Evolutionary conservation across 2,329 filamentous ascomycete species (phyloP), one percentile per base, ranked within the genome.

Genomic region (Alternaria alternata): DNA sequence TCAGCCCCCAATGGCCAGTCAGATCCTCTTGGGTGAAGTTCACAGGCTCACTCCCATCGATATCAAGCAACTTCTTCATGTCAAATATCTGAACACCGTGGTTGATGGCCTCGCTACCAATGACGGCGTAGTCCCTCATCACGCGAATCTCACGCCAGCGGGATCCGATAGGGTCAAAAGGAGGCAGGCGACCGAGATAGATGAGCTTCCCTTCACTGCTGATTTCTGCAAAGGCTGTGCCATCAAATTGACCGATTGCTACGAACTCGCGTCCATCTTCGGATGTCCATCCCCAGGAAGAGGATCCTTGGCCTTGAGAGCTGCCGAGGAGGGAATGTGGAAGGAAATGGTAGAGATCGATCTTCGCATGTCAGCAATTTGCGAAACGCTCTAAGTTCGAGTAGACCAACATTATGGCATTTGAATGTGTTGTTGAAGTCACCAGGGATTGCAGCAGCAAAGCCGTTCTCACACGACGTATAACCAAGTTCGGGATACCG

Each of bases 61-160:
- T 57, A 12, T 67, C 62, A 5, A 74, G 64, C 24, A 75, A 43
- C 58, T 82, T 87, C 62, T 78, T 81, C 83, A 88, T 81, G 73
- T 88, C 86, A 66, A 89, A 89, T 73, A 88, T 80, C 70, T 88
- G 86, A 39, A 89, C 80, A 32, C 84, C 83, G 70, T 87, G 85
- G 63, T 80, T 72, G 68, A 56, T 68, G 2, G 72, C 73, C 26
- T 75, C 72, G 5, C 62, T 67, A 2, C 78, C 79, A 52, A 81
- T 79, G 51, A 79, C 64, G 36, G 71, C 72, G 55, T 77, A 79
- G 54, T 80, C 71, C 30, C 75, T 74, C 57, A 76, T 71, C 7
- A 74, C 69, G 18, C 78, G 74, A 57, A 86, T 85, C 67, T 86
- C 83, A 49, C 83, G 77, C 83, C 84, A 86, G 41, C 80, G 80